phyloP scores from a whole-genome alignment of 129 eudicot species.

The Apium graveolens region DNA sequence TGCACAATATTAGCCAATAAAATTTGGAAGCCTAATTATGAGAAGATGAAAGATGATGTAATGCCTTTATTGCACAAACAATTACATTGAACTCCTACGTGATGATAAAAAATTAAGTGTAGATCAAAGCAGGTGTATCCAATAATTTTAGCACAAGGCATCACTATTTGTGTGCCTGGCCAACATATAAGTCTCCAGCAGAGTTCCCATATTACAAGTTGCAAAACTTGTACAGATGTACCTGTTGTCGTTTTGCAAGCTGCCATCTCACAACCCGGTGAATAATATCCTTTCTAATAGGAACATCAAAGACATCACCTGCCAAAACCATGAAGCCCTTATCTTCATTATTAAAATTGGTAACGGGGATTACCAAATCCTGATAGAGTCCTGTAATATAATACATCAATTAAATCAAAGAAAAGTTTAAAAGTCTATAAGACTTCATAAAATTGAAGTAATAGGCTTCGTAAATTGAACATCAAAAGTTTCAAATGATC shows the following conservation, averaged over 20 bases:
- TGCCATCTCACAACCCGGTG: slow-evolving; percentile 99
- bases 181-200: neutral
- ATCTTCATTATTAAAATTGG: slow-evolving; percentile 72
- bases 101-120: neutral
- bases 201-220: neutral
- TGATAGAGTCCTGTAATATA: slow-evolving; percentile 49
- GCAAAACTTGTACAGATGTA: slow-evolving; percentile 10
- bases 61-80: neutral
- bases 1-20: slow-evolving; percentile 20
- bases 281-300: slow-evolving; percentile 84
- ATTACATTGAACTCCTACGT: neutral
- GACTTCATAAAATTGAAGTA: neutral
- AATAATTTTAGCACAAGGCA: neutral
- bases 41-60: neutral
- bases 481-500: neutral
- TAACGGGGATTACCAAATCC: slow-evolving; percentile 79
- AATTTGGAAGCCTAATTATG: neutral
- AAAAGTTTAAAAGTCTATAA: neutral
- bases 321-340: slow-evolving; percentile 83
- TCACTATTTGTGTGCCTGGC: neutral
- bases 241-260: slow-evolving; percentile 85
- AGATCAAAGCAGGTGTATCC: neutral
- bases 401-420: slow-evolving; percentile 15
- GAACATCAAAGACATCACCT: slow-evolving; percentile 94
- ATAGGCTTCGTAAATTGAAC: neutral